A percentile compares a stretch with the other conserved stretches of the same genome.
phyloP scores from a whole-genome alignment of 495 filamentous ascomycete genomes.

The Tuber indicum region DNA sequence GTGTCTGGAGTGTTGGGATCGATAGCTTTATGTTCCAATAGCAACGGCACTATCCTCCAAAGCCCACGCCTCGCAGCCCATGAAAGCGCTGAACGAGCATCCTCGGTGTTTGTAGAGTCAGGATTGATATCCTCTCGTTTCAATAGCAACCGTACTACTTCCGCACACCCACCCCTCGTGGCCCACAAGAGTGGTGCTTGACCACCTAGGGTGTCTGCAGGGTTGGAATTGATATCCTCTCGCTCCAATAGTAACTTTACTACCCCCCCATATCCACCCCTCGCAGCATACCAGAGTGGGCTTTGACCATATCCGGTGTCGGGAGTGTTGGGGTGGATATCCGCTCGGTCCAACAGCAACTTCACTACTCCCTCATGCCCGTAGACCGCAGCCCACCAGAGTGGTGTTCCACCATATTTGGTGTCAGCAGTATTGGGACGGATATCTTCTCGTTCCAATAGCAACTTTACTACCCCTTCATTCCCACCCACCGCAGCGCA shows the following conservation, averaged over 20 bases:
- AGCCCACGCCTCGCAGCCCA: no score
- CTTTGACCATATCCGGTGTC: no score
- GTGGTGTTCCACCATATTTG: no score
- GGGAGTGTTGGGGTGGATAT: no score
- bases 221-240: background rate
- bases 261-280: no score
- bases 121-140: background rate
- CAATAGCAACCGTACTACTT: conserved; percentile 33
- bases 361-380: no score
- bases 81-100: no score
- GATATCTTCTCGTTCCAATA: background rate
- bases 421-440: background rate
- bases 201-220: background rate
- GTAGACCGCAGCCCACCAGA: no score
- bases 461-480: conserved; percentile 39
- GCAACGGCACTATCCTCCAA: no score
- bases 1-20: background rate
- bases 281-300: no score
- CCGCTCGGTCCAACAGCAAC: no score
- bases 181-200: conserved; percentile 30
- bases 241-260: no score
- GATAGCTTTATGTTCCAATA: background rate
- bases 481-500: conserved; percentile 45
- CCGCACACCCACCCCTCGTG: conserved; percentile 42
- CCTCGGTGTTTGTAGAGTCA: background rate